Base-by-base conservation (phyloP, 495 filamentous ascomycete species). In the Bacidia rubella region DNA sequence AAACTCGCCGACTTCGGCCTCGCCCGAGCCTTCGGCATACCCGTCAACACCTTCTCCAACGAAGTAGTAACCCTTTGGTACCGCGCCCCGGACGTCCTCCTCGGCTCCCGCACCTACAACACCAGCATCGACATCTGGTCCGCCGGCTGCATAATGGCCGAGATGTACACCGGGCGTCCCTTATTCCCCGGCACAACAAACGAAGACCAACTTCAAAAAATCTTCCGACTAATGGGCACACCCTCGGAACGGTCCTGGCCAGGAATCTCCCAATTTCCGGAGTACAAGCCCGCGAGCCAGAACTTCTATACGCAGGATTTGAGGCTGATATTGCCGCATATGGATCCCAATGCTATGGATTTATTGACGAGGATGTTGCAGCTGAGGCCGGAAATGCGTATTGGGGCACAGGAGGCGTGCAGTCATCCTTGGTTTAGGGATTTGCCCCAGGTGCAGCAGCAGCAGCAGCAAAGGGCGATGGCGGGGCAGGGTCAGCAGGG, bases 111-210 rank as follows among this genome's bases (percentile, higher is more conserved):
- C 54, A 95, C 90, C 35, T 96, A 96, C 67, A 96, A 93, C 67
- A 96, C 90, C 22, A 90, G 85, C 69, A 96, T 96, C 70, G 90
- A 96, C 62, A 96, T 96, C 69, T 96, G 90, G 90, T 90, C 85
- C 19, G 90, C 90, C 12, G 90, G 90, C 38, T 96, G 90, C 66
- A 96, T 96, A 72, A 96, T 96, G 90, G 90, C 90, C 11, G 90
- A 96, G 70, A 92, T 96, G 85, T 95, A 87, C 67, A 93, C 88
- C 0, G 90, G 90, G 11, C 79, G 90, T 2, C 90, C 90, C 0
- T 74, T 96, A 11, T 96, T 96, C 70, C 90, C 90, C 0, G 90
- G 90, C 39, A 96, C 90, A 1, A 93, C 90, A 20, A 96, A 96
- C 65, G 90, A 96, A 65, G 90, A 96, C 67, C 90, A 96, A 65